A percentile compares a stretch with the other conserved stretches of the same genome.
Conservation (phyloP, 345 rosid genomes). For the Geranium brycei region DNA sequence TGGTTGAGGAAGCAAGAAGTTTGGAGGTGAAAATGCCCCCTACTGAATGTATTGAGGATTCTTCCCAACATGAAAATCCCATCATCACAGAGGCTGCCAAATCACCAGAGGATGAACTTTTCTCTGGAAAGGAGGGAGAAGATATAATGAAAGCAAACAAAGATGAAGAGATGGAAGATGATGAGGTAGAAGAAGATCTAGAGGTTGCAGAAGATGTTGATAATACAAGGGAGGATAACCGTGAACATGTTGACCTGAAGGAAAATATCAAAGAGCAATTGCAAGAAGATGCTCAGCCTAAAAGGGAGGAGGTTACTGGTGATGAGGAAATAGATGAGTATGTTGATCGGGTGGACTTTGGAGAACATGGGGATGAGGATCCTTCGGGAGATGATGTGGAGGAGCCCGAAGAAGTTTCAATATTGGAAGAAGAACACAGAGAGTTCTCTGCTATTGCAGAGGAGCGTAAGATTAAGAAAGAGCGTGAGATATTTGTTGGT, state of each 20-base stretch:
- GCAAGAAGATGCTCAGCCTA: slow-evolving; percentile 13
- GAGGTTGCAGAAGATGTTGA: slow-evolving; percentile 9
- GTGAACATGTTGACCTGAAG: slow-evolving; percentile 6
- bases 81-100: slow-evolving; percentile 2
- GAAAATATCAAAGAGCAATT: slow-evolving; percentile 13
- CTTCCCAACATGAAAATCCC: not conserved
- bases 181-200: not conserved
- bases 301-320: slow-evolving; percentile 20
- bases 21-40: not conserved
- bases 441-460: slow-evolving; percentile 36
- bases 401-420: slow-evolving; percentile 27
- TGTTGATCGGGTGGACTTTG: slow-evolving; percentile 44
- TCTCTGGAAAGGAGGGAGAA: slow-evolving; percentile 1
- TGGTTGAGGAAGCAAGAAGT: not conserved
- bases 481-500: slow-evolving; percentile 48
- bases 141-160: slow-evolving; percentile 6
- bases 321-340: slow-evolving; percentile 43
- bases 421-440: slow-evolving; percentile 36
- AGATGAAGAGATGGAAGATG: slow-evolving; percentile 2
- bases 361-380: slow-evolving; percentile 37
- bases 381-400: slow-evolving; percentile 26
- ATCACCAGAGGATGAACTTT: slow-evolving; percentile 2
- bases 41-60: not conserved
- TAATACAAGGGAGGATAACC: slow-evolving; percentile 9
- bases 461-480: slow-evolving; percentile 42